Evolutionary conservation across 2,329 filamentous ascomycete genomes (phyloP).

Genomic region (Penicillium frequentans): DNA sequence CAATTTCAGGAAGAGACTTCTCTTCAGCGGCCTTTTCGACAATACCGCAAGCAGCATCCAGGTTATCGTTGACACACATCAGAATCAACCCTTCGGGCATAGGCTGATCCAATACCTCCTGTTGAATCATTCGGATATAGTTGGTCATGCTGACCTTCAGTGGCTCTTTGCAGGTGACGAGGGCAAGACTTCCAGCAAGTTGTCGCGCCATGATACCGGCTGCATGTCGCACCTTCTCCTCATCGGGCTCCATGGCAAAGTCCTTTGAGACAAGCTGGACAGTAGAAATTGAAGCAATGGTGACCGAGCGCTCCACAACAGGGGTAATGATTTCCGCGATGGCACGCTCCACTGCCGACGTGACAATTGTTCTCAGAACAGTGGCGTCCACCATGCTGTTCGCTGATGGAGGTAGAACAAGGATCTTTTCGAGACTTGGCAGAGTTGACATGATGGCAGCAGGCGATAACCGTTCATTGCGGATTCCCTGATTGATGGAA

Average conservation of each 20-base stretch:
- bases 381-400: slow-evolving; percentile 73
- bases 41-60: slow-evolving; percentile 87
- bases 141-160: slow-evolving; percentile 96
- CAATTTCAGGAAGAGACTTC: slow-evolving; percentile 89
- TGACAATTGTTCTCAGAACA: slow-evolving; percentile 72
- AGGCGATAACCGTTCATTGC: slow-evolving; percentile 72
- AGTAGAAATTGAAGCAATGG: slow-evolving; percentile 95
- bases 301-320: slow-evolving; percentile 95
- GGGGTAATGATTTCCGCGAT: slow-evolving; percentile 96
- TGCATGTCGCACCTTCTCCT: slow-evolving; percentile 79
- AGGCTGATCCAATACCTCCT: slow-evolving; percentile 64
- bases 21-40: slow-evolving; percentile 96
- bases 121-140: slow-evolving; percentile 84
- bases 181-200: slow-evolving; percentile 85
- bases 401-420: slow-evolving; percentile 75
- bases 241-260: slow-evolving; percentile 89
- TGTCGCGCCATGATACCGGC: slow-evolving; percentile 94
- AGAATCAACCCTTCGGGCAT: slow-evolving; percentile 93
- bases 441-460: slow-evolving; percentile 76
- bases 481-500: slow-evolving; percentile 66
- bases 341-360: slow-evolving; percentile 81
- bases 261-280: slow-evolving; percentile 95
- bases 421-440: slow-evolving; percentile 76
- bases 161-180: slow-evolving; percentile 98
- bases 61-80: slow-evolving; percentile 98